Base-by-base conservation (phyloP, 2,329 filamentous ascomycete genomes). In the Paraphoma sp. region DNA sequence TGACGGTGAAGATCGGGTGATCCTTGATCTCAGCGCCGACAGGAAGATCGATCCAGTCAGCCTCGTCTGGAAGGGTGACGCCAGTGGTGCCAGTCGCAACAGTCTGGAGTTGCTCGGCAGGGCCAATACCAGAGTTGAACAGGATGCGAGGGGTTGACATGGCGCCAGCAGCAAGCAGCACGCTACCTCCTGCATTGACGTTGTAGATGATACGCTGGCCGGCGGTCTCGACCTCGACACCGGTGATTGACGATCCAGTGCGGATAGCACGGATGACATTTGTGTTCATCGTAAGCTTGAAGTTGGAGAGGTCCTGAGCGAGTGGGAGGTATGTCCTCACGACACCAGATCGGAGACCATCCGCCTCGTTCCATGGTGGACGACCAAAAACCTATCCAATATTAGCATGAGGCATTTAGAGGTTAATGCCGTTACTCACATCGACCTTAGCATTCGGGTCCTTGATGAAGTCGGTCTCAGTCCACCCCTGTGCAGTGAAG, bases 101-200 rank as follows among this genome's bases (percentile, higher is more conserved):
- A 10, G 74, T 78, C 57, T 78, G 67, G 18, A 83, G 76, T 61
- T 81, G 78, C 45, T 78, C 75, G n/a, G 72, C 68, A 8, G 87
- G 87, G 1, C 88, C 89, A 60, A 89, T 91, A 61, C 89, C 87
- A 76, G 85, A 88, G 68, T 87, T 83, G 74, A 90, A 81, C 1
- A 92, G 81, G 48, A 92, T 80, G 70, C 89, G 89, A 16, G 88
- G 82, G 3, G 87, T 88, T 12, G 87, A 87, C 65, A 91, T 89
- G 0, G 88, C 79, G 33, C 89, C 89, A 0, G 89, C 85, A 11
- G 89, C 83, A 28, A 91, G 78, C 56, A 92, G 82, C 14, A 91
- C 88, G 30, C 86, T 83, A 7, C 89, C 89, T 40, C 76, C 73
- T 2, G 80, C 68, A 9, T 87, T 86, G 53, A 90, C 74, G 17